Percentiles rank a stretch among this genome's conserved stretches.
These are phyloP conservation scores for Combretum micranthum DNA, from an alignment of 345 rosid species.

Conservation along the genomic window DNA sequence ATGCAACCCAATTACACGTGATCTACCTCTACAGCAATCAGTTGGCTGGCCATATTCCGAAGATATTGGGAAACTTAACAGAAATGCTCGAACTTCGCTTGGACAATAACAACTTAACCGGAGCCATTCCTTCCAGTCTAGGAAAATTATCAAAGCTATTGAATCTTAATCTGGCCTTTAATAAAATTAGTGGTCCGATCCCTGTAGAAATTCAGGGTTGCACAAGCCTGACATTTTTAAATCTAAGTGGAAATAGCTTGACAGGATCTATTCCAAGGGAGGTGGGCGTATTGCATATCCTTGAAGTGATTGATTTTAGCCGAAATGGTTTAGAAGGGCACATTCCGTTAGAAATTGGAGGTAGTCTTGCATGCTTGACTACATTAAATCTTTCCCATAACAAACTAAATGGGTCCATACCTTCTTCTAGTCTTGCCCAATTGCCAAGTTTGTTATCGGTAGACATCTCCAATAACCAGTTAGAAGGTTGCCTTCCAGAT, in stretches of 20 bases:
- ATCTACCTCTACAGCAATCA: slow-evolving; percentile 9
- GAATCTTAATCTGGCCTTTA: slow-evolving; percentile 3
- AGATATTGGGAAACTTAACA: slow-evolving; percentile 1
- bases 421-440: not conserved
- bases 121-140: slow-evolving; percentile 7
- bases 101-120: slow-evolving; percentile 1
- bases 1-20: not conserved
- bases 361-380: not conserved
- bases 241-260: slow-evolving; percentile 8
- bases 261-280: not conserved
- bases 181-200: slow-evolving; percentile 5
- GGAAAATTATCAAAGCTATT: not conserved
- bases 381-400: slow-evolving; percentile 9
- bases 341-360: not conserved
- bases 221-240: not conserved
- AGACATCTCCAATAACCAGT: slow-evolving; percentile 21
- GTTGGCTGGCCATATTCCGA: slow-evolving; percentile 2
- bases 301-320: slow-evolving; percentile 7
- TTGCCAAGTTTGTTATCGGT: slow-evolving; percentile 2
- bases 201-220: not conserved
- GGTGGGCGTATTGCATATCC: not conserved
- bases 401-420: slow-evolving; percentile 3
- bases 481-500: slow-evolving; percentile 25
- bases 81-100: slow-evolving; percentile 1
- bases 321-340: not conserved